Percentiles rank a stretch among this genome's conserved stretches.
Conservation (phyloP, 2,329 filamentous ascomycete species). For the Nothophaeocryptopus gaeumannii region DNA sequence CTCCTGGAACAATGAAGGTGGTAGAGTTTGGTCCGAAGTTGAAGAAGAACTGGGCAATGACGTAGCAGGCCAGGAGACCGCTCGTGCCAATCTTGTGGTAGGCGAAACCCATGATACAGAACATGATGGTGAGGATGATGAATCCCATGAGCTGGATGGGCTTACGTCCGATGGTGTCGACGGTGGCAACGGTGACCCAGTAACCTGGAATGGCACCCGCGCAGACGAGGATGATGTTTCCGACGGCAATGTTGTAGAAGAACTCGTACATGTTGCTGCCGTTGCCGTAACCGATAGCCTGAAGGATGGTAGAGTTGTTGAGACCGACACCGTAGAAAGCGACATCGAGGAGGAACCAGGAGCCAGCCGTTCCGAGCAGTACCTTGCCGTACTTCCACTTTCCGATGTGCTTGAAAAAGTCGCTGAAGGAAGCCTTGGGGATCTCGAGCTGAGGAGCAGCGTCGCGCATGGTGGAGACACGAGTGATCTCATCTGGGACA, state of each 20-base stretch:
- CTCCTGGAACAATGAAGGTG: conserved; percentile 53
- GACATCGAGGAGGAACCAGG: conserved; percentile 78
- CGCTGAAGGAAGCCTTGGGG: conserved; percentile 67
- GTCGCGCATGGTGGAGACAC: conserved; percentile 57
- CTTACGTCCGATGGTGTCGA: conserved; percentile 74
- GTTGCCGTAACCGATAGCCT: conserved; percentile 67
- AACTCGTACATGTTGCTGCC: conserved; percentile 64
- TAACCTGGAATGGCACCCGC: conserved; percentile 79
- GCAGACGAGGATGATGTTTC: conserved; percentile 74
- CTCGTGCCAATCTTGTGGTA: conserved; percentile 44
- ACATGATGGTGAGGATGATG: conserved; percentile 47
- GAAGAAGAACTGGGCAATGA: conserved; percentile 53
- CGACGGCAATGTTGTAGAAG: conserved; percentile 71
- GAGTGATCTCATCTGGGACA: conserved; percentile 63
- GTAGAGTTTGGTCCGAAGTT: conserved; percentile 54
- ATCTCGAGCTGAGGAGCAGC: conserved; percentile 57
- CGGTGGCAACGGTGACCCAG: conserved; percentile 72
- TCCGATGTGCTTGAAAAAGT: conserved; percentile 69
- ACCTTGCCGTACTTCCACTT: conserved; percentile 70
- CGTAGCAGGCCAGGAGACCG: conserved; percentile 47
- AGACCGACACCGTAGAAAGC: conserved; percentile 60
- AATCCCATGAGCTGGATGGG: conserved; percentile 66
- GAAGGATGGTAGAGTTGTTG: conserved; percentile 71
- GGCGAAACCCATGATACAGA: conserved; percentile 50
- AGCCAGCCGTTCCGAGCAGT: conserved; percentile 74